phyloP scores from a whole-genome alignment of 192 early-diverging fungal species.

The Coemansia sp. region DNA sequence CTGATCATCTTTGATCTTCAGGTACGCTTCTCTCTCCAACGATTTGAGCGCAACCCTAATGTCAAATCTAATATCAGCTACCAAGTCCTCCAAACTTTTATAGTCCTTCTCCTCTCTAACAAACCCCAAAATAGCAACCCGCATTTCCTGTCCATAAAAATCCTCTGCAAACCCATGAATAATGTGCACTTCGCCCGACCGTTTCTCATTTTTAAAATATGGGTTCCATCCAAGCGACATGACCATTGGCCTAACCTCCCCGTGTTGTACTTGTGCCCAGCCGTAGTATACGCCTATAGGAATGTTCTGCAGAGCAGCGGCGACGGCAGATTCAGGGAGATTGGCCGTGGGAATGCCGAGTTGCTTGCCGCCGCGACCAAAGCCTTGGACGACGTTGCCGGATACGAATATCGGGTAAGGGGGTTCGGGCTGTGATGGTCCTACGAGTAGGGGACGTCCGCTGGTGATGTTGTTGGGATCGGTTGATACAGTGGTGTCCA shows the following conservation, averaged over 20 bases:
- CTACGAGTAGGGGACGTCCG: slow-evolving; percentile 63
- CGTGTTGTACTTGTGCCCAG: slow-evolving; percentile 75
- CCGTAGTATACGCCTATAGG: slow-evolving; percentile 94
- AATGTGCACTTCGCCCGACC: slow-evolving; percentile 96
- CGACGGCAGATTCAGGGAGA: slow-evolving; percentile 74
- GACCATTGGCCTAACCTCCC: slow-evolving; percentile 85
- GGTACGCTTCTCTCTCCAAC: slow-evolving; percentile 19
- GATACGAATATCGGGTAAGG: slow-evolving; percentile 80
- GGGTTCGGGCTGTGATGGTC: slow-evolving; percentile 55
- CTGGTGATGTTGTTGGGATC: not conserved
- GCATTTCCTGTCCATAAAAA: slow-evolving; percentile 87
- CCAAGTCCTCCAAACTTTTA: slow-evolving; percentile 80
- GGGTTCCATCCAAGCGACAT: slow-evolving; percentile 99
- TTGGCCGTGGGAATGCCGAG: slow-evolving; percentile 98
- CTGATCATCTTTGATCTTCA: not conserved
- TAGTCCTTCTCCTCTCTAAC: slow-evolving; percentile 92
- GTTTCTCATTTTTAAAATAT: slow-evolving; percentile 95
- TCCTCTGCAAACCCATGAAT: slow-evolving; percentile 83
- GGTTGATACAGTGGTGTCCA: not conserved
- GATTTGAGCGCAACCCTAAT: slow-evolving; percentile 54
- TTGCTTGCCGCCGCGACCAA: slow-evolving; percentile 94
- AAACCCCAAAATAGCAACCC: slow-evolving; percentile 83
- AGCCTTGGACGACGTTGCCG: slow-evolving; percentile 85
- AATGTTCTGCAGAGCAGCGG: slow-evolving; percentile 60
- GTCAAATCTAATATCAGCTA: slow-evolving; percentile 90